Base-by-base conservation (phyloP, 257 asterid genomes). In the Knoxia roxburghii region DNA sequence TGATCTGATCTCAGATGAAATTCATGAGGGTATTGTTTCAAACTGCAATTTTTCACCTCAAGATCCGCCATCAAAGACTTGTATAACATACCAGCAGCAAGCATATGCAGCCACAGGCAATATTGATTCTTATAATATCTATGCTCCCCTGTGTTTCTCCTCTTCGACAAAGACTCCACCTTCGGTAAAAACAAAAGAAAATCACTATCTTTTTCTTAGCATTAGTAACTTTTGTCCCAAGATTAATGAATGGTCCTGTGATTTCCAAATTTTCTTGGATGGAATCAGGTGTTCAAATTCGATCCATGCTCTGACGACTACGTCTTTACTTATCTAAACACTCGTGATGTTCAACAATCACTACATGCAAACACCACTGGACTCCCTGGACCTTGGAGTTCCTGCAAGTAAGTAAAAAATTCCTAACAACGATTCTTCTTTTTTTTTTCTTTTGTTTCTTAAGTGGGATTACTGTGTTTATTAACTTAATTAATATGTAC, bases 91-190 rank as follows among this genome's bases (percentile, higher is more conserved):
- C 66, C 46, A 27, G 13, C 3, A 24, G 5, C 56, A 70, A 37
- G 5, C 40, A 4, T 32, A 10, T 7, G 23, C 35, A 37, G 15
- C 11, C 1, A 33, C 1, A 32, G 26, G 2, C 0, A 0, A 70
- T 23, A 21, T 81, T 32, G 60, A 37, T 71, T 20, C 29, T 33
- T 79, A 79, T 46, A 32, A 84, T 50, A 60, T 84, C 11, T 84
- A 84, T 70, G 85, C 78, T 8, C 82, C 85, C 23, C 52, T 70
- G 48, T 84, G 86, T 5, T 9, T 37, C 9, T 37, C 41, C 9
- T 54, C 77, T 32, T 20, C 61, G 35, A 61, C 81, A 48, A 69
- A 37, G 50, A 23, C 83, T 39, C 65, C 59, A 9, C 35, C 53
- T 5, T 40, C 23, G 45, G 61, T 5, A 45, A 1, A 37, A 5